Evolutionary conservation across 495 filamentous ascomycete genomes (phyloP).

Genomic region (Podospora tetraspora): DNA sequence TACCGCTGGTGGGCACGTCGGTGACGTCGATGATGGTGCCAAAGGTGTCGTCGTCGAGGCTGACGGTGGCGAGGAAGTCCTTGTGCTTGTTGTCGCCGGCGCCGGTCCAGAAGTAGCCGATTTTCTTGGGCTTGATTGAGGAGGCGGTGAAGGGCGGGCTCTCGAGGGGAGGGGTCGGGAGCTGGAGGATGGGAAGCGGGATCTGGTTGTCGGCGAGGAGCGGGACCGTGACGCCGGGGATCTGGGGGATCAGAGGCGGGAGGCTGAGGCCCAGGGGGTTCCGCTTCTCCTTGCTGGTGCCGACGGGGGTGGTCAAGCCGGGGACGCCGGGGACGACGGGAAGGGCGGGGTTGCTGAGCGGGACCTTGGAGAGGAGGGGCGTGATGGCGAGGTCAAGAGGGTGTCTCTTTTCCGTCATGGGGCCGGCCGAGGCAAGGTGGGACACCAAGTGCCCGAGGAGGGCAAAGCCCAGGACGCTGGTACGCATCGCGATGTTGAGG

Average conservation of each 20-base stretch:
- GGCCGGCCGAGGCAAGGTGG: conserved; percentile 16
- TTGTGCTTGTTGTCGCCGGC: conserved; percentile 56
- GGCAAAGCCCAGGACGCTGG: conserved; percentile 17
- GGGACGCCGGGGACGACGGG: background rate
- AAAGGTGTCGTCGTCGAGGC: conserved; percentile 59
- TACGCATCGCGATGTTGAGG: conserved; percentile 13
- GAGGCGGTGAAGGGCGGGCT: conserved; percentile 51
- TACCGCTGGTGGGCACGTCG: conserved; percentile 56
- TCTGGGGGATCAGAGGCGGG: conserved; percentile 53
- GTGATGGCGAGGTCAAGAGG: conserved; percentile 32
- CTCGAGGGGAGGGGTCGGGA: conserved; percentile 52
- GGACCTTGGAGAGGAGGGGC: conserved; percentile 46
- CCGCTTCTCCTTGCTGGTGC: conserved; percentile 8
- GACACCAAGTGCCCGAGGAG: conserved; percentile 22
- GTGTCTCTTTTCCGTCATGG: conserved; percentile 11
- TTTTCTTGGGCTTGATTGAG: conserved; percentile 59
- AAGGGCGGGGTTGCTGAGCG: conserved; percentile 22
- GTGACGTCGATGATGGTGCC: conserved; percentile 54
- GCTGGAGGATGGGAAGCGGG: conserved; percentile 53
- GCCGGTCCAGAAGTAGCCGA: conserved; percentile 61
- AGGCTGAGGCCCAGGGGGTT: conserved; percentile 29
- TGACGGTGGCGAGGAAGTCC: conserved; percentile 57
- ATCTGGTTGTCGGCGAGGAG: conserved; percentile 45
- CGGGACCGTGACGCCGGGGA: conserved; percentile 51
- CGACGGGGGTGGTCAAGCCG: background rate